phyloP scores from a whole-genome alignment of 1,139 yeast genomes.

The Hansenula sp. region DNA sequence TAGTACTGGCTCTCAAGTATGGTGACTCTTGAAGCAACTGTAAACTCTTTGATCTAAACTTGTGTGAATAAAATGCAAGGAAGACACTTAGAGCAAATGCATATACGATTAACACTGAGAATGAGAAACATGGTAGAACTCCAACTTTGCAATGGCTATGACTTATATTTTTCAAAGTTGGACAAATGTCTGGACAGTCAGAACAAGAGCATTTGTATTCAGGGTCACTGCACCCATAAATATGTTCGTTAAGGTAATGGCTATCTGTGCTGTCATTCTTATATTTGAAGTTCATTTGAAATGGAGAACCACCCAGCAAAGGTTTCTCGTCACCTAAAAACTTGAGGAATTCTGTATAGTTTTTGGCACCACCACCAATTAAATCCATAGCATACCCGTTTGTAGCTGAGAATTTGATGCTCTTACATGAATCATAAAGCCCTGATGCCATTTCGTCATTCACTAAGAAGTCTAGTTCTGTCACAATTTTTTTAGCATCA shows the following conservation, averaged over 20 bases:
- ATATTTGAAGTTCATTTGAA: slow-evolving; percentile 79
- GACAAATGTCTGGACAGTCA: slow-evolving; percentile 83
- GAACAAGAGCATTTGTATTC: slow-evolving; percentile 80
- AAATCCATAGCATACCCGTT: slow-evolving; percentile 96
- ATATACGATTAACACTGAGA: slow-evolving; percentile 54
- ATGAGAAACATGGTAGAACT: slow-evolving; percentile 67
- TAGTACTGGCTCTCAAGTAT: slow-evolving; percentile 12
- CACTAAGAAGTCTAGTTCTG: slow-evolving; percentile 65
- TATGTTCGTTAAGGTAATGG: slow-evolving; percentile 22
- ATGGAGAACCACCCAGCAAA: slow-evolving; percentile 88
- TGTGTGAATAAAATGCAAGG: slow-evolving; percentile 32
- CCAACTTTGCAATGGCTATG: slow-evolving; percentile 52
- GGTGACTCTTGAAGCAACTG: slow-evolving; percentile 21
- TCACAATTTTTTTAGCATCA: slow-evolving; percentile 52
- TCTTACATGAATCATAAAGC: slow-evolving; percentile 81
- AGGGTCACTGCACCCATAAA: slow-evolving; percentile 50
- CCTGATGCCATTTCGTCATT: slow-evolving; percentile 53
- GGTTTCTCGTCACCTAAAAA: slow-evolving; percentile 95
- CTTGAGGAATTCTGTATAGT: slow-evolving; percentile 67
- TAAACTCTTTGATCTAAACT: slow-evolving; percentile 13
- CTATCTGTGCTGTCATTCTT: slow-evolving; percentile 25
- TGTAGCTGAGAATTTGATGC: slow-evolving; percentile 88
- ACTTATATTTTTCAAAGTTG: slow-evolving; percentile 47
- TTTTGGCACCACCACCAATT: slow-evolving; percentile 92
- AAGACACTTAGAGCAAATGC: slow-evolving; percentile 35